These are phyloP conservation scores for Maudiozyma humilis DNA, from an alignment of 1,139 yeast species.

Conservation along the genomic window DNA sequence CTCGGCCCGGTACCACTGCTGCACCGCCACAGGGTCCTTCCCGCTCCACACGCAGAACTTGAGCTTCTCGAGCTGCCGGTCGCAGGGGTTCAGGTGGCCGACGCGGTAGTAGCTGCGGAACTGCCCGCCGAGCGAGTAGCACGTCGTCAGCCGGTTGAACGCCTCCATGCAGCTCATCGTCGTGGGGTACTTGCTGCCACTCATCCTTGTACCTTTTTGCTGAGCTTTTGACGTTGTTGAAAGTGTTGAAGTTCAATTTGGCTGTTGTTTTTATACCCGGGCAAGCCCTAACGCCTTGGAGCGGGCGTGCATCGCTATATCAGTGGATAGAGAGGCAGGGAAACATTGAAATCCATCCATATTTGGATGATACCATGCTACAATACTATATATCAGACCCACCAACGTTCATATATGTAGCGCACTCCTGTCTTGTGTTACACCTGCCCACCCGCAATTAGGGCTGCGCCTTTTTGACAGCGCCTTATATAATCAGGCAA, in stretches of 20 bases:
- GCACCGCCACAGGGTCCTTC: conserved; percentile 48
- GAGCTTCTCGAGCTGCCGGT: conserved; percentile 60
- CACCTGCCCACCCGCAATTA: no score
- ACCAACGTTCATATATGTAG: no score
- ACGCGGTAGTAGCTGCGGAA: conserved; percentile 71
- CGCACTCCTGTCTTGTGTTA: no score
- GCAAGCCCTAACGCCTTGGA: no score
- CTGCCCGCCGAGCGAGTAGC: conserved; percentile 89
- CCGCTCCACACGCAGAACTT: conserved; percentile 67
- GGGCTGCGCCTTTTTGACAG: background rate
- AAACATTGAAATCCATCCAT: no score
- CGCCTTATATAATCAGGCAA: background rate
- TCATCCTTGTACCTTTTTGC: conserved; percentile 2
- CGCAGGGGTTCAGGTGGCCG: conserved; percentile 69
- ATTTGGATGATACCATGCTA: no score
- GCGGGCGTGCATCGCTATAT: no score
- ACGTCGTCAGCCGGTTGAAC: conserved; percentile 74
- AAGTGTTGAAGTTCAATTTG: no score
- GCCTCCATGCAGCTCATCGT: conserved; percentile 70
- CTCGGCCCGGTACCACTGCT: conserved; percentile 59
- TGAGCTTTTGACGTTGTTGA: background rate
- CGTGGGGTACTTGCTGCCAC: conserved; percentile 27
- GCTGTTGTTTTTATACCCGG: no score
- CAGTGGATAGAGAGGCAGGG: no score
- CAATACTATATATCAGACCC: no score